Evolutionary conservation across 106 monocot species (phyloP).

Genomic region (Iris macrosiphon): DNA sequence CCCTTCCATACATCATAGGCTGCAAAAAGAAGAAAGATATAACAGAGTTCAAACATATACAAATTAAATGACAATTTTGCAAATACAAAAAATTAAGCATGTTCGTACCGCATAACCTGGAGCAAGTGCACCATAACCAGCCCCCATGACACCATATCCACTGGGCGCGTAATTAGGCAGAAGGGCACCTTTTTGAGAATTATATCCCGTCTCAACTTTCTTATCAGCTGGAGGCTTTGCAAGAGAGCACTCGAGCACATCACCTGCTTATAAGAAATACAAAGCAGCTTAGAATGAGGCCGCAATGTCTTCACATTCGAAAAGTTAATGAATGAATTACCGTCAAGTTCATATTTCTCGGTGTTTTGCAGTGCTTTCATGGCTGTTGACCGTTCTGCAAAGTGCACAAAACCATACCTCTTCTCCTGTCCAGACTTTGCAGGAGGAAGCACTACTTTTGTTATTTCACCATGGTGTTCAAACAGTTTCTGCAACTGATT

Average conservation of each 20-base stretch:
- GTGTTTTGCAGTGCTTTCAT: conserved; percentile 82
- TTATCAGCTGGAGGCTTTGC: conserved; percentile 90
- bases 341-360: conserved; percentile 89
- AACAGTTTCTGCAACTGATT: conserved; percentile 74
- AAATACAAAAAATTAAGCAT: neutral
- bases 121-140: conserved; percentile 40
- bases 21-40: conserved; percentile 21
- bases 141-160: conserved; percentile 47
- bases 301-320: too few species aligned
- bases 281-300: neutral
- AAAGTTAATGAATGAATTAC: conserved; percentile 34
- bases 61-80: conserved; percentile 1
- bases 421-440: conserved; percentile 82
- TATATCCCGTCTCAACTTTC: conserved; percentile 26
- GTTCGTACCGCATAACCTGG: conserved; percentile 38
- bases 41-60: conserved; percentile 42
- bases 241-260: conserved; percentile 81
- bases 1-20: conserved; percentile 55
- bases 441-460: conserved; percentile 76
- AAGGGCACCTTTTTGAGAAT: conserved; percentile 37
- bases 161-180: conserved; percentile 39
- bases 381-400: conserved; percentile 62
- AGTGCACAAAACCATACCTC: conserved; percentile 93
- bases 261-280: conserved; percentile 40
- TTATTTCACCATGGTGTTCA: conserved; percentile 80